Conservation (phyloP, 2,329 filamentous ascomycete species). For the Talaromyces pinophilus region DNA sequence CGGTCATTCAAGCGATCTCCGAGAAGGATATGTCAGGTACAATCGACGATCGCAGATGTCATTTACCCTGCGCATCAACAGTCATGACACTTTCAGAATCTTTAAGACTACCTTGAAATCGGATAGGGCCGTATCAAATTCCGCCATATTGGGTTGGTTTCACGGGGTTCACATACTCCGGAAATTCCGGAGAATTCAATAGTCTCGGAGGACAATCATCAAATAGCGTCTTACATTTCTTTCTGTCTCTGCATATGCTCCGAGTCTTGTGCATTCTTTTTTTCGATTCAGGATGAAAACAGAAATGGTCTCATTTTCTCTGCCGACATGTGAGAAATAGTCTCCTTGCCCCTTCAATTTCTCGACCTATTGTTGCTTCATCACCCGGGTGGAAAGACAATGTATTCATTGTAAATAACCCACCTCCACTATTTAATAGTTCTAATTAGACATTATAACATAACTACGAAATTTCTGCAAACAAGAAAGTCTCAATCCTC, state of each 20-base stretch:
- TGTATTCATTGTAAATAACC: background rate
- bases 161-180: background rate
- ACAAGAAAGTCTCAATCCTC: background rate
- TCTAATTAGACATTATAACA: background rate
- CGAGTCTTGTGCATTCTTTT: background rate
- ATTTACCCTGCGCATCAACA: background rate
- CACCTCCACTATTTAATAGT: background rate
- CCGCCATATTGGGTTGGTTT: background rate
- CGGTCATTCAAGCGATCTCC: background rate
- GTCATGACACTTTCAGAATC: background rate
- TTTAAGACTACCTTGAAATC: background rate
- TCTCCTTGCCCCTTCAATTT: background rate
- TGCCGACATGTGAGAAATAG: background rate
- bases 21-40: background rate
- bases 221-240: background rate
- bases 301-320: background rate
- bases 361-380: background rate
- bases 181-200: conserved; percentile 4
- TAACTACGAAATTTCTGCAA: background rate
- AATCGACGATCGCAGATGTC: background rate
- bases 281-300: background rate
- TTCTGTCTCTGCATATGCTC: background rate
- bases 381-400: background rate
- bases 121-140: background rate
- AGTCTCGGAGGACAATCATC: conserved; percentile 9